Percentiles rank a stretch among this genome's conserved stretches.
Evolutionary conservation across 176 grass and related monocot species (phyloP).

Genomic region (Triticum urartu): DNA sequence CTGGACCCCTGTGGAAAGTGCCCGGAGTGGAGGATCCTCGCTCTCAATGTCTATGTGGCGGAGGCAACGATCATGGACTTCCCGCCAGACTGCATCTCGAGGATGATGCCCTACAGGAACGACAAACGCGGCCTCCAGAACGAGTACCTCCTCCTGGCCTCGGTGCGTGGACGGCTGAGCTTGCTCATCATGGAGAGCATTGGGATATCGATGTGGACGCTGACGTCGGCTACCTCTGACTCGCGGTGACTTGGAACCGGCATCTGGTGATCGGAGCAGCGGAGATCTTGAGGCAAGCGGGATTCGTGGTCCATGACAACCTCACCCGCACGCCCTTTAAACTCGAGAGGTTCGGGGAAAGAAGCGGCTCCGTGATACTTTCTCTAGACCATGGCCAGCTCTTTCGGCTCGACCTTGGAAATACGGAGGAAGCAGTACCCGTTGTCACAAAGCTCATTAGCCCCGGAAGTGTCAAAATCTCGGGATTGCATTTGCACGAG

Average conservation of each 20-base stretch:
- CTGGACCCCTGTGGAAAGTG: no score
- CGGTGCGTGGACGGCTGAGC: not conserved
- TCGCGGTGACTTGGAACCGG: not conserved
- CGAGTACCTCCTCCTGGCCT: not conserved
- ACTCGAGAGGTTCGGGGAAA: slow-evolving; percentile 6
- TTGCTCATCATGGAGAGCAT: not conserved
- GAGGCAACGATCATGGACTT: not conserved
- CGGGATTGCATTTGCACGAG: not conserved
- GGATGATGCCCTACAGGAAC: not conserved
- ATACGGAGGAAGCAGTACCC: not conserved
- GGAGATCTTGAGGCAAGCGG: not conserved
- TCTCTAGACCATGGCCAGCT: not conserved
- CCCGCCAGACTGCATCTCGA: not conserved
- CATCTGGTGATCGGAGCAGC: not conserved
- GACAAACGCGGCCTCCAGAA: no score
- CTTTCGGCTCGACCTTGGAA: not conserved
- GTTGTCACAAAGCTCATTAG: not conserved
- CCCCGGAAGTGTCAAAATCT: no score
- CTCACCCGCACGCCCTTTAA: not conserved
- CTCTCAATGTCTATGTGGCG: not conserved
- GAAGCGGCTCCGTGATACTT: not conserved
- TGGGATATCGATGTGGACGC: slow-evolving; percentile 8
- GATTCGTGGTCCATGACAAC: no score
- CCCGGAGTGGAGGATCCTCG: no score
- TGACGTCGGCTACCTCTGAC: not conserved